Evolutionary conservation across 495 filamentous ascomycete species (phyloP).

Genomic region (Apiosordaria backusii): DNA sequence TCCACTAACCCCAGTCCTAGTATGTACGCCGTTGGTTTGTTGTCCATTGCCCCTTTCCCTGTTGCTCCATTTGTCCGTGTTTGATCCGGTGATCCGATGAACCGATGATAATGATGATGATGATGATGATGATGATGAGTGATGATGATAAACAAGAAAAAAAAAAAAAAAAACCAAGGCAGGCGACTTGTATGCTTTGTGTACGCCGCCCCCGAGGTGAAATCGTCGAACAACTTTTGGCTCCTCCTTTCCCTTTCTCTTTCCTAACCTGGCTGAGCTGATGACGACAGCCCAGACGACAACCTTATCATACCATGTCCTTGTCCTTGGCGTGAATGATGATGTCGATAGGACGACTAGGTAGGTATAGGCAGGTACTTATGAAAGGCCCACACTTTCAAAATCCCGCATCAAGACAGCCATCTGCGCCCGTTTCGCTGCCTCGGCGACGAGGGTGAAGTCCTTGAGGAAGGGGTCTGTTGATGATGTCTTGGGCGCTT

Average conservation of each 20-base stretch:
- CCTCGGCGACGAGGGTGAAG: constrained; percentile 87
- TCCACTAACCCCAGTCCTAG: neutral
- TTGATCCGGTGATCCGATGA: neutral
- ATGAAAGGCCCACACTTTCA: constrained; percentile 59
- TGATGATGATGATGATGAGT: neutral
- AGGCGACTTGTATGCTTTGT: no score
- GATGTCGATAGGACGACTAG: neutral
- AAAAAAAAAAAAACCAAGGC: neutral
- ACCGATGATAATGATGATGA: neutral
- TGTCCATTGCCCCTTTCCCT: no score
- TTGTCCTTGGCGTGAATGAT: no score
- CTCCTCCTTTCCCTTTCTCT: neutral
- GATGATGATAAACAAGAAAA: neutral
- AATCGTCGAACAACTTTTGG: neutral
- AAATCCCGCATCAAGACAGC: constrained; percentile 81
- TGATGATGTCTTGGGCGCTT: constrained; percentile 35
- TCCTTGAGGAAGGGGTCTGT: constrained; percentile 69
- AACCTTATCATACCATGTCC: neutral
- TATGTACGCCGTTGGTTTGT: neutral
- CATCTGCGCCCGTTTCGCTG: constrained; percentile 88
- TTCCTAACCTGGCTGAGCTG: neutral
- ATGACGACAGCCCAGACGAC: neutral
- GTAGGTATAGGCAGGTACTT: constrained; percentile 1
- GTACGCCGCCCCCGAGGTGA: no score
- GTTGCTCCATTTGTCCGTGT: neutral